Percentiles rank a stretch among this genome's conserved stretches.
These are phyloP conservation scores for Puccinia coronata DNA, from an alignment of 1,284 basidiomycete species.

Conservation along the genomic window DNA sequence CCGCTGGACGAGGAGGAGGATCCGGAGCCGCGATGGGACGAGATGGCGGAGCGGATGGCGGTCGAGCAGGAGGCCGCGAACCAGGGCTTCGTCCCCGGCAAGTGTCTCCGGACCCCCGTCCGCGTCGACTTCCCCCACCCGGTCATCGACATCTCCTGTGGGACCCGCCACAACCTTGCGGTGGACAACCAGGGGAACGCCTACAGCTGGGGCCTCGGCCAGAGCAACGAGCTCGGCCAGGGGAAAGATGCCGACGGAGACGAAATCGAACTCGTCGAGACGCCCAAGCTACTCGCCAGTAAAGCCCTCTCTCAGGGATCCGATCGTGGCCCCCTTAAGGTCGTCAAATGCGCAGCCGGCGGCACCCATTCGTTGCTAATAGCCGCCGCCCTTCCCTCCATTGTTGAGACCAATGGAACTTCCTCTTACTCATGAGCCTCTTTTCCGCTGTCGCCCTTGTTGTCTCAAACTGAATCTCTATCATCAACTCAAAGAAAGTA, in stretches of 20 bases:
- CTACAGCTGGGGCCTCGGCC: conserved; percentile 72
- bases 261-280: conserved; percentile 35
- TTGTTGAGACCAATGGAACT: conserved; percentile 19
- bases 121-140: conserved; percentile 68
- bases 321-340: conserved; percentile 19
- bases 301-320: conserved; percentile 13
- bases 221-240: conserved; percentile 44
- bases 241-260: conserved; percentile 40
- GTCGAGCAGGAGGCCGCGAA: conserved; percentile 57
- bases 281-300: conserved; percentile 15
- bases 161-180: conserved; percentile 79
- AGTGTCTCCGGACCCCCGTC: conserved; percentile 50
- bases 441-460: not conserved
- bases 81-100: conserved; percentile 52
- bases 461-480: not conserved
- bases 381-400: not conserved
- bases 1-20: conserved; percentile 53
- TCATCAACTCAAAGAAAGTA: no score
- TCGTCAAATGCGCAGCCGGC: conserved; percentile 42
- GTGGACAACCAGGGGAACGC: conserved; percentile 74
- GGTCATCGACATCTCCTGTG: conserved; percentile 73
- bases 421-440: not conserved
- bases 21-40: conserved; percentile 66
- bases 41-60: conserved; percentile 62
- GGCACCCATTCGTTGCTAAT: conserved; percentile 43